Base-by-base conservation (phyloP, 2,329 filamentous ascomycete species). In the Exophiala sp. region DNA sequence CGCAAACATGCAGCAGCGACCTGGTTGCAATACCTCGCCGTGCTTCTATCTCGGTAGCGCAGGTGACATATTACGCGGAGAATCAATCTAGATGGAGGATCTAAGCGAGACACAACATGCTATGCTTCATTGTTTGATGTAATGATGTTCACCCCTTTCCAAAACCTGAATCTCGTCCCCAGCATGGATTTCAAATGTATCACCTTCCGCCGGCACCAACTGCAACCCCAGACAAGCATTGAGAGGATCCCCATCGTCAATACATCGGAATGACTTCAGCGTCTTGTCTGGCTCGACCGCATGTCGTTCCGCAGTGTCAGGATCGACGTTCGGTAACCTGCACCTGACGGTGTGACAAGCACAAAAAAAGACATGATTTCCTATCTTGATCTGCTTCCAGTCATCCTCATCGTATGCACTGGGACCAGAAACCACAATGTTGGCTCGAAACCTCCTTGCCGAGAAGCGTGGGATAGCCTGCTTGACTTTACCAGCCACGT, bases 251-350 rank as follows among this genome's bases (percentile, higher is more conserved):
- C 77, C 77, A 6, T 65, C 62, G 60, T 79, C 77, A 55, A 79
- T 74, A 34, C 70, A 61, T 10, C 77, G 65, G 62, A 75, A 76
- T 10, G 63, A 66, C 48, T 69, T 72, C 63, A 80, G 60, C 18
- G 74, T 73, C 24, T 66, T 67, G 57, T 72, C 69, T 19, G 77
- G 77, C 61, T 80, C 72, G 37, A 52, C 51, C 1, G 46, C 52
- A 59, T 78, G 73, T n/a, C 70, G 64, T 6, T 73, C 62, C 1
- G 75, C 79, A 1, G 77, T 78, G 14, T 70, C 68, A 1, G 76
- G 79, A 57, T 82, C 73, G 1, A 80, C 77, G 59, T 81, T 82
- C 0, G 78, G 78, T 13, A 83, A 60, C 39, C 71, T 73, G 62
- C 79, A 82, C 39, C 79, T 69, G 2, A 78, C 72, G 9, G 78